A percentile compares a stretch with the other conserved stretches of the same genome.
Conservation (phyloP, 2,329 filamentous ascomycete species). For the Zymoseptoria passerinii region DNA sequence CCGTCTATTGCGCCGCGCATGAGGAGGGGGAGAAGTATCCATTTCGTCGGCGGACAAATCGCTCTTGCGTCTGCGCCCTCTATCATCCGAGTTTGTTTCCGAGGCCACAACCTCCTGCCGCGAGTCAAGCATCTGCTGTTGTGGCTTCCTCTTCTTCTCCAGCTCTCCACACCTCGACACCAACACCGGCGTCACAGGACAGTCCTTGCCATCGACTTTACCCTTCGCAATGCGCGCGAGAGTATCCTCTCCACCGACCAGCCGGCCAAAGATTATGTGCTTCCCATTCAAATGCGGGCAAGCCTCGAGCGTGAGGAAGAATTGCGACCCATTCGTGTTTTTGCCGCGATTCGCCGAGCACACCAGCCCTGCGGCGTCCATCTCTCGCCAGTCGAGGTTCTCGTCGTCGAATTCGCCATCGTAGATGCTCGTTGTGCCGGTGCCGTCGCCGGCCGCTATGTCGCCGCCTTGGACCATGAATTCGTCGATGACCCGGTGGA, state of each 20-base stretch:
- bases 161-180: constrained; percentile 34
- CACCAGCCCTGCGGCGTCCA: constrained; percentile 34
- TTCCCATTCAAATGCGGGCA: constrained; percentile 35
- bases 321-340: constrained; percentile 37
- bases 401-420: constrained; percentile 35
- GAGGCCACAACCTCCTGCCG: constrained; percentile 4
- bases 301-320: constrained; percentile 36
- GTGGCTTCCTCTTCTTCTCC: constrained; percentile 25
- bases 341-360: constrained; percentile 36
- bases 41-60: constrained; percentile 23
- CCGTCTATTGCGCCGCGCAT: constrained; percentile 22
- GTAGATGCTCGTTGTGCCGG: constrained; percentile 35
- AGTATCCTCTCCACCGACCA: constrained; percentile 32
- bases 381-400: constrained; percentile 34
- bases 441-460: constrained; percentile 35
- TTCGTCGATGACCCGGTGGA: constrained; percentile 37
- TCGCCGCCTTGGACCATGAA: constrained; percentile 41
- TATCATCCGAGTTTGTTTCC: constrained; percentile 10
- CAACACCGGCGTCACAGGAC: constrained; percentile 30
- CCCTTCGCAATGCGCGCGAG: constrained; percentile 31
- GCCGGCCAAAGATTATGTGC: constrained; percentile 35
- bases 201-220: constrained; percentile 31
- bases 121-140: constrained; percentile 11
- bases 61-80: constrained; percentile 24
- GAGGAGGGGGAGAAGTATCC: constrained; percentile 20